phyloP scores from a whole-genome alignment of 192 early-diverging fungal genomes.

The Diversispora eburnea region DNA sequence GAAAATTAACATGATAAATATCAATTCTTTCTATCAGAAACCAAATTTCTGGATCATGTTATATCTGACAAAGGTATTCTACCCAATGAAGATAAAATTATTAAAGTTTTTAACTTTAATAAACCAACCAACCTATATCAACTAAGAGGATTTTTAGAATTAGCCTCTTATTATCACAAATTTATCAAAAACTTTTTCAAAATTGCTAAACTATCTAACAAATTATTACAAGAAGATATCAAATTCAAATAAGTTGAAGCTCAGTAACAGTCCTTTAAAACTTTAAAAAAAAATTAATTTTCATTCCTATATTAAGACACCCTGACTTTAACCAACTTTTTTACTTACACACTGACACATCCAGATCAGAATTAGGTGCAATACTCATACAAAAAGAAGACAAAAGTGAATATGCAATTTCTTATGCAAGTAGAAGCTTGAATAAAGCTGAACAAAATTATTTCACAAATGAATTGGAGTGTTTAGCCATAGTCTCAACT shows the following conservation, averaged over 20 bases:
- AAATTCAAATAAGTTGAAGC: not conserved
- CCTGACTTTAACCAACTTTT: not conserved
- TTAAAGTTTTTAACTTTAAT: too few species aligned
- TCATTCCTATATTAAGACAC: not conserved
- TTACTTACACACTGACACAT: not conserved
- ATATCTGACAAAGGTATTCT: not conserved
- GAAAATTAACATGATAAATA: not conserved
- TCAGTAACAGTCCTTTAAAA: not conserved
- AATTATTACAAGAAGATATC: not conserved
- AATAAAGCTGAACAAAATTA: not conserved
- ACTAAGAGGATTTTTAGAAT: not conserved
- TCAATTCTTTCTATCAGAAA: not conserved
- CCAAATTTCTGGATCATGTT: not conserved
- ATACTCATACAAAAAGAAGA: not conserved
- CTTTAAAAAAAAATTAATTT: not conserved
- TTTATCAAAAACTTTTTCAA: not conserved
- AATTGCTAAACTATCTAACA: not conserved
- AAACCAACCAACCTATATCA: too few species aligned
- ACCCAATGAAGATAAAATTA: not conserved
- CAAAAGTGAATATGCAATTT: too few species aligned
- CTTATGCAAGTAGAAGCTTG: not conserved
- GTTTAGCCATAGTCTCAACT: too few species aligned
- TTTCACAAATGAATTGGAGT: not conserved
- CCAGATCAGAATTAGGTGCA: not conserved
- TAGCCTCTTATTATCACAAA: too few species aligned